Evolutionary conservation across 1,139 yeast genomes (phyloP).

Genomic region (Hyphopichia wangnamkhiaoensis): DNA sequence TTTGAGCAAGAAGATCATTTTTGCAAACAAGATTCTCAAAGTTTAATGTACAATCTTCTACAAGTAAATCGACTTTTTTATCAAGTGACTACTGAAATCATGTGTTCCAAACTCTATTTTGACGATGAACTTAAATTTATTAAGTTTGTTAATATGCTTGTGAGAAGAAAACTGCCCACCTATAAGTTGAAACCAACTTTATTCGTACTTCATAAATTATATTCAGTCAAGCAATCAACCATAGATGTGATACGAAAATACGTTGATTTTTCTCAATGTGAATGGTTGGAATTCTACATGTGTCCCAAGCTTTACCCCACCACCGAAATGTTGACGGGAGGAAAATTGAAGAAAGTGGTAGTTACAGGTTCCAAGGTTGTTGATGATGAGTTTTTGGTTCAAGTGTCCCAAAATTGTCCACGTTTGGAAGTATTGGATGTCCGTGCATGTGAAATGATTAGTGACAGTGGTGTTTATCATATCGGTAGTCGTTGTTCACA

Average conservation of each 20-base stretch:
- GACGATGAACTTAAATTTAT: conserved; percentile 47
- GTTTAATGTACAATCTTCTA: conserved; percentile 57
- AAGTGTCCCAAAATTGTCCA: conserved; percentile 58
- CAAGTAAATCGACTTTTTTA: conserved; percentile 70
- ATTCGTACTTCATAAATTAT: conserved; percentile 40
- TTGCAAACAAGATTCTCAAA: not conserved
- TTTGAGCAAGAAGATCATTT: conserved; percentile 17
- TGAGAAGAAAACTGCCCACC: not conserved
- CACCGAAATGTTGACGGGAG: conserved; percentile 36
- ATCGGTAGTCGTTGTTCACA: conserved; percentile 61
- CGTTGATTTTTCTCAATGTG: conserved; percentile 49
- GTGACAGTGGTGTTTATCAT: conserved; percentile 72
- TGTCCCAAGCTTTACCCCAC: conserved; percentile 74
- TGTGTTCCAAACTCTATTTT: conserved; percentile 59
- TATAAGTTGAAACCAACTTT: conserved; percentile 26
- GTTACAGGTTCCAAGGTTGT: conserved; percentile 75
- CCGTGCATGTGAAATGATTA: conserved; percentile 79
- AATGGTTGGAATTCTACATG: conserved; percentile 78
- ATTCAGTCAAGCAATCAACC: conserved; percentile 29
- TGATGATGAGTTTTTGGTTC: conserved; percentile 58
- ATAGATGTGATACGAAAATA: conserved; percentile 21
- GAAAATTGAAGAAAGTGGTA: conserved; percentile 54
- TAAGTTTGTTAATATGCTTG: conserved; percentile 33
- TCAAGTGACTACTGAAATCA: conserved; percentile 52
- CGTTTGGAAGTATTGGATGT: conserved; percentile 67